Base-by-base conservation (phyloP, 768 basidiomycete genomes). In the Stropharia rugosoannulata region DNA sequence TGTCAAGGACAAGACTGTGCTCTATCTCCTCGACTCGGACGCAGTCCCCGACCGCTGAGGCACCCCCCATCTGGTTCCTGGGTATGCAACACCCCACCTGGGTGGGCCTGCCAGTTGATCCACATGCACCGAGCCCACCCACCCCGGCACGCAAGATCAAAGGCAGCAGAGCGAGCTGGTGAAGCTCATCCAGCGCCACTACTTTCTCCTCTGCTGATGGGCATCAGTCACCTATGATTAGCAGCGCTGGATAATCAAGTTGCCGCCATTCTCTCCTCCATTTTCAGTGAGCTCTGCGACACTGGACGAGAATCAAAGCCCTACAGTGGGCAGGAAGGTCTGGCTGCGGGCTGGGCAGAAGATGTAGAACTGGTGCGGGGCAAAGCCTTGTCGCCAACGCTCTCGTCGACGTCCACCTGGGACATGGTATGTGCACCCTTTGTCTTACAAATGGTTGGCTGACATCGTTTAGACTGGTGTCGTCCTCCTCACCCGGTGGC, bases 11-110 rank as follows among this genome's bases (percentile, higher is more conserved):
- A 90, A 89, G 68, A 90, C 89, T 2, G 84, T 94, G 77, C 80
- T 93, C 46, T 92, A 94, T 72, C 76, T 98, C n/a, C 79, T 96
- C 57, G 95, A 98, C 73, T 84, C 84, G 62, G 95, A 98, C 70
- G 84, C 93, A 15, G 83, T 80, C 2, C 92, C 90, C 2, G 94
- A 97, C 68, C 86, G 81, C 64, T 94, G 85, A 51, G 27, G 65
- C 80, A 0, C 91, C 95, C 16, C 81, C 87, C 0, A 96, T 98
- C 25, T 97, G 93, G 94, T 71, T 97, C 1, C 77, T 97, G 22
- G 95, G 95, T 37, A 85, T 93, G 3, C 79, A 82, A 59, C 93
- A 94, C 58, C 79, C 83, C 2, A 90, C 89, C 0, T 91, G 85
- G 60, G 89, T 88, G 35, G 73, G 75, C 4, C 62, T 74, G 0